These are phyloP conservation scores for thale cress (Arabidopsis thaliana) DNA, from an alignment of 345 rosid species.

Conservation along the genomic window DNA sequence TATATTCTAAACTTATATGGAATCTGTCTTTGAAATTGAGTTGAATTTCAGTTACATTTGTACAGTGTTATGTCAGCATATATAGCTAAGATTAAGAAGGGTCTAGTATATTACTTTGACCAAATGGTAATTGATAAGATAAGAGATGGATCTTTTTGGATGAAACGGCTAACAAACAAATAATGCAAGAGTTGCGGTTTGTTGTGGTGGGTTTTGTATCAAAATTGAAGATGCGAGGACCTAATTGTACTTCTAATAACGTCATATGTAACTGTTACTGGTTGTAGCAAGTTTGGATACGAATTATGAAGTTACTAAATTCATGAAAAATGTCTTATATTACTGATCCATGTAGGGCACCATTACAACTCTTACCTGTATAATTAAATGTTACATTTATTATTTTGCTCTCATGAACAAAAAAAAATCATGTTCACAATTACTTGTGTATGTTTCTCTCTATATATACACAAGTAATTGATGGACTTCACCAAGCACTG, in stretches of 20 bases:
- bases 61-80: neutral
- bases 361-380: no score
- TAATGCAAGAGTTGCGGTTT: neutral
- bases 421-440: no score
- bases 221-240: neutral
- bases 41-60: slow-evolving; percentile 10
- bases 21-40: neutral
- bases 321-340: no score
- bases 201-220: neutral
- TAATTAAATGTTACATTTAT: no score
- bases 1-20: neutral
- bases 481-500: no score
- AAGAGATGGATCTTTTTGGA: slow-evolving; percentile 17
- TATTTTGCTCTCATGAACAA: no score
- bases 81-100: neutral
- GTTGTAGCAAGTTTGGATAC: no score
- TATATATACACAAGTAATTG: no score
- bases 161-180: slow-evolving; percentile 10
- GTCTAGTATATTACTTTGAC: slow-evolving; percentile 1
- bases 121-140: slow-evolving; percentile 18
- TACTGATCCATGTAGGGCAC: no score
- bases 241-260: neutral
- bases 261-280: neutral
- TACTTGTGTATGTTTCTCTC: no score
- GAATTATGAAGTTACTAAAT: no score